A percentile compares a stretch with the other conserved stretches of the same genome.
Evolutionary conservation across 768 basidiomycete species (phyloP).

Genomic region (Pholiota conissans): DNA sequence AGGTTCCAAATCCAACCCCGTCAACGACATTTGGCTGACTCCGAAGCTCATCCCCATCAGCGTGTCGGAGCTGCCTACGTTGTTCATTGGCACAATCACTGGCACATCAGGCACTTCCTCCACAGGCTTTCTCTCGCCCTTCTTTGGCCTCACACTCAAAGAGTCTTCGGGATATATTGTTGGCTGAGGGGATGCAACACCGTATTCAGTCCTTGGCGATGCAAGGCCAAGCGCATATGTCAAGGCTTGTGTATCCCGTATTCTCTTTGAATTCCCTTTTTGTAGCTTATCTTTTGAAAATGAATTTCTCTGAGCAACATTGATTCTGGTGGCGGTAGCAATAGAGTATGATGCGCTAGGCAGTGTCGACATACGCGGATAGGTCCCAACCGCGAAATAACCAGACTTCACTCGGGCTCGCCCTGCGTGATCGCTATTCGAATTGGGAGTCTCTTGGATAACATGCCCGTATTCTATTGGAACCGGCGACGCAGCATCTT

Average conservation of each 20-base stretch:
- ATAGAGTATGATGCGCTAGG: conserved; percentile 35
- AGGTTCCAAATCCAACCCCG: conserved; percentile 17
- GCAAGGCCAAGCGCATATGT: conserved; percentile 37
- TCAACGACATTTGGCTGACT: conserved; percentile 33
- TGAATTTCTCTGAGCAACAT: conserved; percentile 25
- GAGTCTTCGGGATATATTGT: conserved; percentile 76
- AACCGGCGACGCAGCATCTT: conserved; percentile 47
- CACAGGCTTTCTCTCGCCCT: conserved; percentile 12
- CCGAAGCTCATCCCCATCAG: conserved; percentile 64
- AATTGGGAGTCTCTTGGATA: conserved; percentile 21
- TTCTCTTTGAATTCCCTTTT: conserved; percentile 44
- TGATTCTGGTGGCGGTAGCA: conserved; percentile 33
- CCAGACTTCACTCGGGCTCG: conserved; percentile 70
- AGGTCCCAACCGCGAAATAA: conserved; percentile 56
- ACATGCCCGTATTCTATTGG: conserved; percentile 25
- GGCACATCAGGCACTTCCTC: conserved; percentile 21
- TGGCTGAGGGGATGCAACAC: conserved; percentile 51
- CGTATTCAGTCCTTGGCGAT: conserved; percentile 36
- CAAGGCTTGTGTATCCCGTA: conserved; percentile 37
- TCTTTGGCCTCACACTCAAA: conserved; percentile 39
- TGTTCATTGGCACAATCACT: conserved; percentile 15
- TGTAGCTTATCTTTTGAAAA: conserved; percentile 26
- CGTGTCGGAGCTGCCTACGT: conserved; percentile 8
- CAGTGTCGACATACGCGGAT: conserved; percentile 54
- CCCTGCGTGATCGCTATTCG: conserved; percentile 41